Evolutionary conservation across 2,329 filamentous ascomycete species (phyloP).

Genomic region (Phaeosphaeriaceae sp.): DNA sequence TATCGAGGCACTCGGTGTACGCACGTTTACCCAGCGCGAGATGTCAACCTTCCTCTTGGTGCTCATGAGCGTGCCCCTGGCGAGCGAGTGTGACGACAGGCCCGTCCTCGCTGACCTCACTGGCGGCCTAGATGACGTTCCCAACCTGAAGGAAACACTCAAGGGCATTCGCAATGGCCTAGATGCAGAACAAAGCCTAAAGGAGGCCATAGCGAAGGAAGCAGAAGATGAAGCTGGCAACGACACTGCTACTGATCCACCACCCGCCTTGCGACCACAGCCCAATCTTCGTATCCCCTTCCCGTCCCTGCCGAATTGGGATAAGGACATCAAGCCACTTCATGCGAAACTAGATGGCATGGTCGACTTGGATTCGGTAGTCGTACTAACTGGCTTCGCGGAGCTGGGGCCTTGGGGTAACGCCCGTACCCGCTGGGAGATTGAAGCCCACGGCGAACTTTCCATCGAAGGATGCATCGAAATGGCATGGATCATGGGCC

Average conservation of each 20-base stretch:
- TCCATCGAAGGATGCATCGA: conserved; percentile 97
- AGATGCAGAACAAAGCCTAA: too few relatives aligned
- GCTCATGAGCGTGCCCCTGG: conserved; percentile 63
- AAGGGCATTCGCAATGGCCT: conserved; percentile 10
- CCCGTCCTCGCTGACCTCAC: conserved; percentile 95
- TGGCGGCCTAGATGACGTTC: conserved; percentile 59
- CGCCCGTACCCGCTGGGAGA: conserved; percentile 97
- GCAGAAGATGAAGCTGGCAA: too few relatives aligned
- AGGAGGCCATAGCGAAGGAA: too few relatives aligned
- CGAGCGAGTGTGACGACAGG: conserved; percentile 82
- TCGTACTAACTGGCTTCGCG: conserved; percentile 97
- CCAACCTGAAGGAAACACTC: conserved; percentile 18
- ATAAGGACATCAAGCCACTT: conserved; percentile 84
- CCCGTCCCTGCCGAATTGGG: conserved; percentile 62
- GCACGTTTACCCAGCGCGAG: conserved; percentile 51
- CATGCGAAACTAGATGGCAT: conserved; percentile 75
- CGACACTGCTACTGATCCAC: too few relatives aligned
- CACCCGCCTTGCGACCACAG: too few relatives aligned
- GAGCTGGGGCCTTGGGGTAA: conserved; percentile 99
- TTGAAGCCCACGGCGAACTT: conserved; percentile 96
- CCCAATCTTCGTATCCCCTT: too few relatives aligned
- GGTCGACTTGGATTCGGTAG: conserved; percentile 97
- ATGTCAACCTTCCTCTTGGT: conserved; percentile 52
- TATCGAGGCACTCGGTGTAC: conserved; percentile 63
- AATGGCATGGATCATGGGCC: conserved; percentile 99